These are phyloP conservation scores for Suillus subalutaceus DNA, from an alignment of 768 basidiomycete genomes.

Conservation along the genomic window DNA sequence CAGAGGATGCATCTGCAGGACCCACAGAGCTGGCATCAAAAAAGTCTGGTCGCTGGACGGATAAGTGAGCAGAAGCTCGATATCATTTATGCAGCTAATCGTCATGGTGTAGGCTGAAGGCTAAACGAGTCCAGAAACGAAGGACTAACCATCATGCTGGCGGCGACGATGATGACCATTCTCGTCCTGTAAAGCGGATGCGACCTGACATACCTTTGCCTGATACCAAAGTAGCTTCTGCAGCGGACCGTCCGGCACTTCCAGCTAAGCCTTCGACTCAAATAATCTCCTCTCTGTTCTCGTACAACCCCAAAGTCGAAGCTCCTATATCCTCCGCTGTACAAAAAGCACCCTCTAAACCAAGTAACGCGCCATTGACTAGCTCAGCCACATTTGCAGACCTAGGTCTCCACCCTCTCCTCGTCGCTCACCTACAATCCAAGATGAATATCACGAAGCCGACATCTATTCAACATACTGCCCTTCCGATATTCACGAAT, in stretches of 20 bases:
- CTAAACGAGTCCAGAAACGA: constrained; percentile 69
- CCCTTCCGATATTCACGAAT: constrained; percentile 63
- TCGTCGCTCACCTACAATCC: constrained; percentile 72
- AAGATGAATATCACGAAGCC: constrained; percentile 87
- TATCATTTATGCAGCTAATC: constrained; percentile 8
- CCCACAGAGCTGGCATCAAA: constrained; percentile 36
- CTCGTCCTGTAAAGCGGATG: constrained; percentile 52
- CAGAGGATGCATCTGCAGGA: constrained; percentile 32
- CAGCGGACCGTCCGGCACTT: constrained; percentile 23
- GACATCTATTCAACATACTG: constrained; percentile 86
- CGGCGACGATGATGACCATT: constrained; percentile 27
- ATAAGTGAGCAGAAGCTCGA: constrained; percentile 52
- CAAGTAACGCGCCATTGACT: constrained; percentile 82
- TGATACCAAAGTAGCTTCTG: constrained; percentile 14
- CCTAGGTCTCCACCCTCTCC: constrained; percentile 80
- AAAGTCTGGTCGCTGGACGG: constrained; percentile 77
- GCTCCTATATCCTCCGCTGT: constrained; percentile 33
- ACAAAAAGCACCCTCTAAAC: constrained; percentile 39
- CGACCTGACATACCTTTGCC: constrained; percentile 32
- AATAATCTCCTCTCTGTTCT: constrained; percentile 88
- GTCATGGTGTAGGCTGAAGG: constrained; percentile 58
- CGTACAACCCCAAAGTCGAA: constrained; percentile 77
- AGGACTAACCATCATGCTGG: constrained; percentile 29
- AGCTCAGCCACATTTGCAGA: constrained; percentile 80
- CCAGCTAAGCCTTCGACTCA: constrained; percentile 45